phyloP scores from a whole-genome alignment of 2,329 filamentous ascomycete genomes.

The Scedosporium aurantiacum region DNA sequence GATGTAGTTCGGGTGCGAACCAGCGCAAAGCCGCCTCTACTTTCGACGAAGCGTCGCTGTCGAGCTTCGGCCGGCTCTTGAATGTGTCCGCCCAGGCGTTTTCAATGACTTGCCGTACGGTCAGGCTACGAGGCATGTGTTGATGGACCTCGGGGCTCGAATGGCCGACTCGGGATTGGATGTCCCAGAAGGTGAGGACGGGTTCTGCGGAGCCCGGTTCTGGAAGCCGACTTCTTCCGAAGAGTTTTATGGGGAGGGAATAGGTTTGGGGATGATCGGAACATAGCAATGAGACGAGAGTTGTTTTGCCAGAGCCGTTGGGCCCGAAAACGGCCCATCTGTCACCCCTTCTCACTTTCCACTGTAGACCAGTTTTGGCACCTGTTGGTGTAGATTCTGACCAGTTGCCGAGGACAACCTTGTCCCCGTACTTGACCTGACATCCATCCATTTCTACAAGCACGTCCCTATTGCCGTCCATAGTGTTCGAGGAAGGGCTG shows the following conservation, averaged over 20 bases:
- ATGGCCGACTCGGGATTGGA: conserved; percentile 82
- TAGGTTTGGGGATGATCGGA: conserved; percentile 96
- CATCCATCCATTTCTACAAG: conserved; percentile 84
- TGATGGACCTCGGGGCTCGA: conserved; percentile 90
- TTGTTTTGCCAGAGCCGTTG: conserved; percentile 94
- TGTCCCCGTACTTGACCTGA: conserved; percentile 67
- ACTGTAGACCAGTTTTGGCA: conserved; percentile 55
- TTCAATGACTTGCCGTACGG: conserved; percentile 63
- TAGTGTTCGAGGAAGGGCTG: conserved; percentile 30
- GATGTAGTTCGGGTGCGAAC: conserved; percentile 72
- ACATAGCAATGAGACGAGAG: conserved; percentile 79
- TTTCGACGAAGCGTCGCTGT: conserved; percentile 40
- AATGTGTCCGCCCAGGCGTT: conserved; percentile 90
- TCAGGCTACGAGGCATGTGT: conserved; percentile 73
- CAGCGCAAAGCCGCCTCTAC: conserved; percentile 62
- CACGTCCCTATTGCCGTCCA: conserved; percentile 25
- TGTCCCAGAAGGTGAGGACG: conserved; percentile 83
- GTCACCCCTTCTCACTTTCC: conserved; percentile 73
- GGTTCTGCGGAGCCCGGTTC: conserved; percentile 51
- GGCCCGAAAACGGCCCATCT: conserved; percentile 89
- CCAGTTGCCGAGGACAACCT: conserved; percentile 75
- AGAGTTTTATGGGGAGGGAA: conserved; percentile 74
- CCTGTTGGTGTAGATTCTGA: conserved; percentile 42
- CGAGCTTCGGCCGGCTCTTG: conserved; percentile 55
- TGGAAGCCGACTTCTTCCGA: conserved; percentile 71